A percentile compares a stretch with the other conserved stretches of the same genome.
phyloP scores from a whole-genome alignment of 2,329 filamentous ascomycete species.

The Trichoderma aggressivum region DNA sequence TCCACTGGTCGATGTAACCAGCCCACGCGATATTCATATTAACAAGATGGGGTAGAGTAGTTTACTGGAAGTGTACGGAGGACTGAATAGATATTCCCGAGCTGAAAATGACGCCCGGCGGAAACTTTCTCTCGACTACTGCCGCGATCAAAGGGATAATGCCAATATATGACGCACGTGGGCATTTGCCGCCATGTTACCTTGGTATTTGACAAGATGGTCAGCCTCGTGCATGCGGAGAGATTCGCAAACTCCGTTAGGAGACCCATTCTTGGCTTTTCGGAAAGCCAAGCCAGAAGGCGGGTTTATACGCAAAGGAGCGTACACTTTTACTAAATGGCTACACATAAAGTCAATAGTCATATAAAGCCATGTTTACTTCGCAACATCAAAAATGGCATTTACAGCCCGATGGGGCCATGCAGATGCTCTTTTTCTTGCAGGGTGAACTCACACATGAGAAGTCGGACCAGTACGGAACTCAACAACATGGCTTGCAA shows the following conservation, averaged over 20 bases:
- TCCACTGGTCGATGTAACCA: neutral
- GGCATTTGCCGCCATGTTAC: neutral
- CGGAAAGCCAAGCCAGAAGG: too few relatives aligned
- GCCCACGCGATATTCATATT: neutral
- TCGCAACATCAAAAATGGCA: neutral
- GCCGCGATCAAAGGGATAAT: neutral
- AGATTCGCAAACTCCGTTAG: neutral
- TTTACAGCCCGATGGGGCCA: neutral
- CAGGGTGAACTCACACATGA: neutral
- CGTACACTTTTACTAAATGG: neutral
- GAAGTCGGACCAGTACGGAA: neutral
- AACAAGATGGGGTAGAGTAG: neutral
- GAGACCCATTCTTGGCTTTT: too few relatives aligned
- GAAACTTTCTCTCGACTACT: neutral
- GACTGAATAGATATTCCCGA: neutral
- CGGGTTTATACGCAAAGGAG: neutral
- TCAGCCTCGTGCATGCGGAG: neutral
- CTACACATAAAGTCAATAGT: neutral
- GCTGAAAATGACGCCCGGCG: neutral
- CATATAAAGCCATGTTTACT: neutral
- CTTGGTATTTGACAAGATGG: neutral
- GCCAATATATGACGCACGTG: neutral
- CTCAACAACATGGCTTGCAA: neutral
- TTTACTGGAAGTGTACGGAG: neutral
- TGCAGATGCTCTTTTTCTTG: neutral